Percentiles rank a stretch among this genome's conserved stretches.
These are phyloP conservation scores for Debaryomyces sp. DNA, from an alignment of 1,139 yeast genomes.

Conservation along the genomic window DNA sequence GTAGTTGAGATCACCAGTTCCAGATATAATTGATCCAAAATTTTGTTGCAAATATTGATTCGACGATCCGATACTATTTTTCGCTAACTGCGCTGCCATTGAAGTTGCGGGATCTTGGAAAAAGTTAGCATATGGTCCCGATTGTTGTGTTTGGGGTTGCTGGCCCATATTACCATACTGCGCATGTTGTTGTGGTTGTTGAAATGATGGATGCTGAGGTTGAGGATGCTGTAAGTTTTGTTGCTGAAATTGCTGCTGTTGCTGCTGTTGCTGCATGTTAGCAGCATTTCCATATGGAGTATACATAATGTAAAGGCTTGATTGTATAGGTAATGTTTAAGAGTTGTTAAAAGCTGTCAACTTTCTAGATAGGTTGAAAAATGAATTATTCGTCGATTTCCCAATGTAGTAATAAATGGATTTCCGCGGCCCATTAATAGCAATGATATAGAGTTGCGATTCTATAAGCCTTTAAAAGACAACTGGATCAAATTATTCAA, in stretches of 20 bases:
- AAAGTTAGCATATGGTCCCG: conserved; percentile 34
- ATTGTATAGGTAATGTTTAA: background rate
- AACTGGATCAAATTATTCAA: background rate
- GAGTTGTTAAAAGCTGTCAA: background rate
- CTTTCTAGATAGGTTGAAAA: background rate
- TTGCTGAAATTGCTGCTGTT: conserved; percentile 17
- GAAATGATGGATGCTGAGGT: conserved; percentile 37
- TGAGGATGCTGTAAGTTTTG: conserved; percentile 37
- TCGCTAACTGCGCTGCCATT: conserved; percentile 88
- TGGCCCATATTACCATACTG: conserved; percentile 11
- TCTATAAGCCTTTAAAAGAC: background rate
- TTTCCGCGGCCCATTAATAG: background rate
- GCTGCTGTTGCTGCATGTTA: conserved; percentile 20
- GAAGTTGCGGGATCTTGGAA: conserved; percentile 81
- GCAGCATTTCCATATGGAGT: conserved; percentile 44
- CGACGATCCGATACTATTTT: conserved; percentile 71
- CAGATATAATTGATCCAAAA: conserved; percentile 56
- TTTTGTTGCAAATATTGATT: conserved; percentile 78
- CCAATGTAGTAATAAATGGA: conserved; percentile 12
- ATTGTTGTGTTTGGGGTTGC: conserved; percentile 10
- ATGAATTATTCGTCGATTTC: conserved; percentile 12
- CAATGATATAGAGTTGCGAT: conserved; percentile 3
- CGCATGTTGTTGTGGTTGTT: conserved; percentile 22
- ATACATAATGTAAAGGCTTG: conserved; percentile 34
- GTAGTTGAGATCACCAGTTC: conserved; percentile 63